A percentile compares a stretch with the other conserved stretches of the same genome.
Conservation (phyloP, 225 moss, liverwort and hornwort species). For the Sphagnum contortum region DNA sequence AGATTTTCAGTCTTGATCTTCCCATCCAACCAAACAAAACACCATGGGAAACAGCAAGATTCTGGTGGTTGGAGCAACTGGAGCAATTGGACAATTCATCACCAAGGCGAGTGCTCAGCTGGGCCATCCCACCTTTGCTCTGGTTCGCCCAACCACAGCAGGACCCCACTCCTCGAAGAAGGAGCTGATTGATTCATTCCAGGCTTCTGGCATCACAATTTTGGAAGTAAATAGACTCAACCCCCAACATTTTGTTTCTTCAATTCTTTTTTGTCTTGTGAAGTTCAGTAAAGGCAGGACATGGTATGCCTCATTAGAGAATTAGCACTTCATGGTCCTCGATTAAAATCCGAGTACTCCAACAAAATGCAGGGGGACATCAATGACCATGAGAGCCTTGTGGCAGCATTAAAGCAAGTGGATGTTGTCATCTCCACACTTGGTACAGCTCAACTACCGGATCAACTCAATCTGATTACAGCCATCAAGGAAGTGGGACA, state of each 20-base stretch:
- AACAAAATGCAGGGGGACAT: conserved; percentile 29
- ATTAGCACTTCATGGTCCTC: neutral
- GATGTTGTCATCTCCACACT: conserved; percentile 42
- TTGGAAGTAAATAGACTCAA: conserved; percentile 7
- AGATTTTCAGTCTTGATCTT: too few species aligned
- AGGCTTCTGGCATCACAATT: conserved; percentile 14
- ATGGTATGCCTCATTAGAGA: neutral
- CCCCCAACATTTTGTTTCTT: neutral
- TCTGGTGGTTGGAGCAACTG: conserved; percentile 29
- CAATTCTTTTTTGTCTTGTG: neutral
- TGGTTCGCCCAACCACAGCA: conserved; percentile 23
- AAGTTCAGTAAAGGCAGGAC: neutral
- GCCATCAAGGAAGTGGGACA: conserved; percentile 35
- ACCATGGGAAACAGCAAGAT: neutral
- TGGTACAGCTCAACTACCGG: conserved; percentile 8
- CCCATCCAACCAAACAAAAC: too few species aligned
- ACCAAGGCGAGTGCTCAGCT: conserved; percentile 18
- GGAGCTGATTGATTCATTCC: conserved; percentile 15
- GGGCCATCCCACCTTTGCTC: conserved; percentile 37
- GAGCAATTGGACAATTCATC: conserved; percentile 16
- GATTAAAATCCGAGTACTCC: neutral
- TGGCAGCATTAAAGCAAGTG: conserved; percentile 31
- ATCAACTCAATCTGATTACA: conserved; percentile 34
- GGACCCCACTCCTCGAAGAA: conserved; percentile 20
- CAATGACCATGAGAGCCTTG: conserved; percentile 21